Base-by-base conservation (phyloP, 805 yeast genomes). In the Ogataea pilisensis region DNA sequence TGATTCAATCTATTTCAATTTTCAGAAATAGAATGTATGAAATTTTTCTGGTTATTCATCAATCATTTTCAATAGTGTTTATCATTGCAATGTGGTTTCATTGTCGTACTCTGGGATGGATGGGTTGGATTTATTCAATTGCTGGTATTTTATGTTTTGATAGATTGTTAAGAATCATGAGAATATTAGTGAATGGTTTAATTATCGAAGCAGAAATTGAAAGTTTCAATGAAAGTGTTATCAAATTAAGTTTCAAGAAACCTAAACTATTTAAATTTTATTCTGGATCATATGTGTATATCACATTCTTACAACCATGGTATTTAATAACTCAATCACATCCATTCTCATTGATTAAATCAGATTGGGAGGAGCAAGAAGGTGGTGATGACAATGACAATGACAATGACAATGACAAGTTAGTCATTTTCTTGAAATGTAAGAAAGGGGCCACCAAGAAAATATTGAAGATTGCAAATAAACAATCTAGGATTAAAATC, bases 271-370 rank as follows among this genome's bases (percentile, higher is more conserved):
- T 50, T 25, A 31, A 17, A 2, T 57, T 42, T 27, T 66, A 55
- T 43, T 81, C 86, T 1, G 83, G 85, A 13, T 61, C 73, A 13
- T 76, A 66, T 55, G 75, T 73, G 2, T 83, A 65, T 53, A 27
- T 53, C 83, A 26, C 75, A 79, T 58, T 75, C 81, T 53, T 43
- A 76, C 39, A 60, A 69, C 66, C 75, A 12, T 59, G 66, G 26
- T 62, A 69, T 34, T 70, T 73, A 49, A 20, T 38, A 3, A 79
- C 82, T 81, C 87, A 82, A 59, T 75, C 85, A 1, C 89, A 83
- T 58, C 90, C 90, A 2, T 81, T 83, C 62, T 77, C 88, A 2
- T 56, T 76, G 4, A 57, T 76, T 29, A 65, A 65, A 41, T 62
- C 74, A 4, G 58, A 58, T 11, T 26, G 31, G 14, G 29, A 13